Percentiles rank a stretch among this genome's conserved stretches.
These are phyloP conservation scores for Dispira simplex DNA, from an alignment of 192 early-diverging fungal species.

Conservation along the genomic window DNA sequence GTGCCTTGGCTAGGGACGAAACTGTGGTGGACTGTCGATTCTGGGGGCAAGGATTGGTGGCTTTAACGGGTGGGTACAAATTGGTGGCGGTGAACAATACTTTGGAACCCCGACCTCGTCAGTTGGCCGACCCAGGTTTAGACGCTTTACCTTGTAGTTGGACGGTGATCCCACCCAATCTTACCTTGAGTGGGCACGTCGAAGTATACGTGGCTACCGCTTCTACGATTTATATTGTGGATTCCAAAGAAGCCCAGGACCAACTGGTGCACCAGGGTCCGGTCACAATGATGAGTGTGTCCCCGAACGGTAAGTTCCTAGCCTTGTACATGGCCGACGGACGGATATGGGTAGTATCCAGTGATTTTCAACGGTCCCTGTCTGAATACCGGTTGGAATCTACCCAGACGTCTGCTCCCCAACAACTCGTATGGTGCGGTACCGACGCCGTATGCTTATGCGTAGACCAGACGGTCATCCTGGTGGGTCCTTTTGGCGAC, in stretches of 20 bases:
- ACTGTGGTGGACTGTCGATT: constrained; percentile 74
- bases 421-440: constrained; percentile 61
- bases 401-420: background rate
- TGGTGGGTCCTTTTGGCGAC: constrained; percentile 91
- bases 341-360: constrained; percentile 81
- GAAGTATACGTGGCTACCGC: constrained; percentile 73
- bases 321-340: constrained; percentile 69
- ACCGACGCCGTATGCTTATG: constrained; percentile 80
- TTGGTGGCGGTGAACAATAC: constrained; percentile 75
- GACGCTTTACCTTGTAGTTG: constrained; percentile 61
- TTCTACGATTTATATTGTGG: constrained; percentile 66
- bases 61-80: constrained; percentile 65
- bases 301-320: constrained; percentile 88
- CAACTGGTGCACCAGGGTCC: constrained; percentile 81
- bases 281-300: constrained; percentile 72
- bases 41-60: constrained; percentile 88
- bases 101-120: constrained; percentile 64
- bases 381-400: constrained; percentile 47
- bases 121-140: constrained; percentile 55
- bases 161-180: constrained; percentile 78
- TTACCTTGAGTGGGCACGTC: constrained; percentile 72
- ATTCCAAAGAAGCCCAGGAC: constrained; percentile 62
- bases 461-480: constrained; percentile 65
- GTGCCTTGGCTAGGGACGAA: constrained; percentile 66
- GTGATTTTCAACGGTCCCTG: constrained; percentile 85